phyloP scores from a whole-genome alignment of 1,139 yeast species.

The Magnusiomyces clavatus region DNA sequence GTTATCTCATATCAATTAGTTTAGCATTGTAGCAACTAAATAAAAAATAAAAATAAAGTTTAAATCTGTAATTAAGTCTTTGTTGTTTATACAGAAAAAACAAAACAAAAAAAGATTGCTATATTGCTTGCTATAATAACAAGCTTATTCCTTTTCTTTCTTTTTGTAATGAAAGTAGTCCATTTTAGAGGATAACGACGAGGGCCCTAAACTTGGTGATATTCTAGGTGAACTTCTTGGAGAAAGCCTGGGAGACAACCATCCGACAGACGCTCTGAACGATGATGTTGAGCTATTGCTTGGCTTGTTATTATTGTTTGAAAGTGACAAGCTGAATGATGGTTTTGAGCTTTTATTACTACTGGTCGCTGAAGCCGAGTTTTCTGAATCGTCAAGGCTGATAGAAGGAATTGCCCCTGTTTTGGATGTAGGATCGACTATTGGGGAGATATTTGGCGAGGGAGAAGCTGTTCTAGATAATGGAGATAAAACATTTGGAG shows the following conservation, averaged over 20 bases:
- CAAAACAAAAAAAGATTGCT: too few relatives aligned
- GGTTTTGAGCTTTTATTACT: neutral
- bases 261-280: neutral
- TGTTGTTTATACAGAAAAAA: too few relatives aligned
- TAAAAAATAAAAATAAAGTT: too few relatives aligned
- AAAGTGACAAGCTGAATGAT: neutral
- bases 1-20: too few relatives aligned
- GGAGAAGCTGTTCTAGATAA: too few relatives aligned
- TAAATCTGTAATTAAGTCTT: too few relatives aligned
- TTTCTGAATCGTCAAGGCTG: neutral
- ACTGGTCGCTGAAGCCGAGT: neutral
- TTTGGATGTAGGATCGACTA: too few relatives aligned
- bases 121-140: too few relatives aligned
- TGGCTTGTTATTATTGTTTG: neutral
- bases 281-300: neutral
- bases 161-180: neutral
- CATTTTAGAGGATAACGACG: neutral
- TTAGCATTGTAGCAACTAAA: too few relatives aligned
- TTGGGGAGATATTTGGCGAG: too few relatives aligned
- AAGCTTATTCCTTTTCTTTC: neutral
- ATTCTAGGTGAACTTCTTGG: neutral
- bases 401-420: too few relatives aligned
- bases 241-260: slow-evolving; percentile 1
- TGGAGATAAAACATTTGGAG: too few relatives aligned
- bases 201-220: neutral